A percentile compares a stretch with the other conserved stretches of the same genome.
Evolutionary conservation across 345 rosid species (phyloP).

Genomic region (Lepidium didymum): DNA sequence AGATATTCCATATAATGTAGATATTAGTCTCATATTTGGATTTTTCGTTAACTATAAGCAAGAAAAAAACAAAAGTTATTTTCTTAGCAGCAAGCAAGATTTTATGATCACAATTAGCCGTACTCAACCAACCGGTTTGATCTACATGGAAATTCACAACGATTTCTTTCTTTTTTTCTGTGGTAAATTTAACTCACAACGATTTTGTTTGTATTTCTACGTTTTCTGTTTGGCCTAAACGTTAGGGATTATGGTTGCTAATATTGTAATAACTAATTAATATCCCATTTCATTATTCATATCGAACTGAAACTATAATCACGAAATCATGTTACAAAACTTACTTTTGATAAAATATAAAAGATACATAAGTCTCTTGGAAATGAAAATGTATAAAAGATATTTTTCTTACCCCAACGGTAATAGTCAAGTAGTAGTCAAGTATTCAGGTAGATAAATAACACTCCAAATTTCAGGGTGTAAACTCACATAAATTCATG

Average conservation of each 20-base stretch:
- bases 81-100: not conserved
- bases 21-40: not conserved
- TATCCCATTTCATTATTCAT: not conserved
- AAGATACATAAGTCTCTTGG: too few relatives aligned
- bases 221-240: not conserved
- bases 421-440: too few relatives aligned
- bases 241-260: not conserved
- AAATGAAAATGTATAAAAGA: too few relatives aligned
- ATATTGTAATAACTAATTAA: not conserved
- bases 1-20: not conserved
- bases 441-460: too few relatives aligned
- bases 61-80: too few relatives aligned
- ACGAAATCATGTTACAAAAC: not conserved
- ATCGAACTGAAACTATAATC: not conserved
- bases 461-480: too few relatives aligned
- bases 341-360: not conserved
- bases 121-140: constrained; percentile 20
- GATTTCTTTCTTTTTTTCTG: not conserved
- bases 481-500: too few relatives aligned
- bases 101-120: constrained; percentile 1
- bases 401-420: too few relatives aligned
- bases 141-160: constrained; percentile 11
- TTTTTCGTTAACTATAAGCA: not conserved
- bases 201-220: not conserved
- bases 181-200: not conserved